Base-by-base conservation (phyloP, 352 stramenopile genomes). In the Pythium dissimile region DNA sequence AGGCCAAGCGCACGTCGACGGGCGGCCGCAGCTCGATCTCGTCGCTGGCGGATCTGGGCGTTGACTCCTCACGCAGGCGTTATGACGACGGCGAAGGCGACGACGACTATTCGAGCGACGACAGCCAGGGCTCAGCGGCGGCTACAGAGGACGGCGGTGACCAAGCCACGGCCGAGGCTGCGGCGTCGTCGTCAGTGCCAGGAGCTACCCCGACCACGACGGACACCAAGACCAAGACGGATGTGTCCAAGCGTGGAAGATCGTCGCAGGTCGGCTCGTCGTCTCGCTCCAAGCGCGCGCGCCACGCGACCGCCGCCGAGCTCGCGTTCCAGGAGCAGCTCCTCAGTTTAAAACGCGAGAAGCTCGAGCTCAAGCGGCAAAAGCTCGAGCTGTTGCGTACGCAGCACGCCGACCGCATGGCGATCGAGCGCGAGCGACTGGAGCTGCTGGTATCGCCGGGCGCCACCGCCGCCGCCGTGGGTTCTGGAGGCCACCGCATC, bases 281-380 rank as follows among this genome's bases (percentile, higher is more conserved):
- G 8, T 15, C 5, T 41, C 34, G 34, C n/a, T n/a, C n/a, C n/a
- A n/a, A n/a, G n/a, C n/a, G n/a, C n/a, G n/a, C n/a, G n/a, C n/a
- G 26, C n/a, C 38, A 44, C 18, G n/a, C n/a, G n/a, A 37, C 24
- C 5, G 24, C 26, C 21, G 16, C 18, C 0, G 58, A 69, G 51
- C n/a, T n/a, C 34, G 28, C 58, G 16, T 42, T 59, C 23, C 41
- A 48, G 10, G n/a, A 45, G 18, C 45, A 79, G 45, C 50, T 73
- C 15, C 54, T 79, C 11, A 58, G 54, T 5, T 28, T 79, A 30
- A 67, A 76, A 47, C 47, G 59, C 11, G 67, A 76, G 62, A 79
- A 76, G 63, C 58, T 79, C 30, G 57, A 55, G 20, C 54, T 79
- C 31, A 79, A 79, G 65, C 72, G 72, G 13, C 64, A 71, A 23